Conservation (phyloP, 225 moss, liverwort and hornwort genomes). For the Bryoerythrophyllum caledonicum region DNA sequence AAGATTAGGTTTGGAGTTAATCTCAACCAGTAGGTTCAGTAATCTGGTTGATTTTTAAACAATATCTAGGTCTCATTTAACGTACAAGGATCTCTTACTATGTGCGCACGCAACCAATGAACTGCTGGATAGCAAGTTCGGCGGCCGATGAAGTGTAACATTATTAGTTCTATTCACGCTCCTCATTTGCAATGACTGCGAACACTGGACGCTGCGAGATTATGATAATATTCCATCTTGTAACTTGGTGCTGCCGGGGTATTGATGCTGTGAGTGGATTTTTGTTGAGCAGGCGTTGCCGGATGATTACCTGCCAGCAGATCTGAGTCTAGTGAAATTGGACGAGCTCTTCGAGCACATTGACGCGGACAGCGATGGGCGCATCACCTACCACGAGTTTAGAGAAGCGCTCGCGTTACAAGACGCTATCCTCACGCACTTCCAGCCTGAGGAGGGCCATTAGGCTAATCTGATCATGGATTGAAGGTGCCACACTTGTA, state of each 20-base stretch:
- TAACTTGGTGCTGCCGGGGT: no score
- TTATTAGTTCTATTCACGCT: no score
- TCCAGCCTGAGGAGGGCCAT: slow-evolving; percentile 24
- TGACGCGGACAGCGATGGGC: slow-evolving; percentile 75
- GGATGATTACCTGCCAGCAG: slow-evolving; percentile 68
- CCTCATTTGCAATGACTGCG: no score
- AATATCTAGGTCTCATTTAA: no score
- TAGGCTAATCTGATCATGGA: neutral
- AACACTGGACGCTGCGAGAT: no score
- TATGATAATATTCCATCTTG: neutral
- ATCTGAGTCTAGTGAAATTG: slow-evolving; percentile 58
- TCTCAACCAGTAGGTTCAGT: no score
- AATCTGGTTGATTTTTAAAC: no score
- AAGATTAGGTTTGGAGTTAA: no score
- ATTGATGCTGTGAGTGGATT: neutral
- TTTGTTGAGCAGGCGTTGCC: slow-evolving; percentile 61
- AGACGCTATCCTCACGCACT: slow-evolving; percentile 42
- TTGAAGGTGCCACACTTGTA: neutral
- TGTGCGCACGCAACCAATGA: no score
- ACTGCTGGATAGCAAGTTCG: no score
- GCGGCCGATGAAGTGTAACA: no score
- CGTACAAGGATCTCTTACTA: no score
- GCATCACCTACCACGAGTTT: slow-evolving; percentile 78
- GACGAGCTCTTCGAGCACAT: slow-evolving; percentile 80
- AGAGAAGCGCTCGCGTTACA: slow-evolving; percentile 63